Conservation (phyloP, 805 yeast genomes). For the Nakazawaea pomicola region DNA sequence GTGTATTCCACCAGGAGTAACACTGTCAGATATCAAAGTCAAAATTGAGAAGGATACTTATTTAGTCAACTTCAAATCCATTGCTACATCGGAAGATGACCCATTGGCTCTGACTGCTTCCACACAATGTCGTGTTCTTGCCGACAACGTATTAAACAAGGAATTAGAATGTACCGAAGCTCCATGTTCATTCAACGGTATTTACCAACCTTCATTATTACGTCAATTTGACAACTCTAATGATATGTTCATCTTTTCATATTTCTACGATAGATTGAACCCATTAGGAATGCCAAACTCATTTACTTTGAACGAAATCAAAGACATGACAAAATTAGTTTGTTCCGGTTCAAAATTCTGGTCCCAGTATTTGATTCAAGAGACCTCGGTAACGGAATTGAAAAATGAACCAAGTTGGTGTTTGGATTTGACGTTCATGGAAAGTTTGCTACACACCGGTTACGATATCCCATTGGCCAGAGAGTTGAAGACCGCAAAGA, state of each 20-base stretch:
- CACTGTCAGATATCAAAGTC: conserved; percentile 57
- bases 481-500: conserved; percentile 90
- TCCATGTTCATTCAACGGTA: conserved; percentile 96
- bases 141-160: conserved; percentile 80
- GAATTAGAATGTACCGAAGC: conserved; percentile 66
- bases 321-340: conserved; percentile 75
- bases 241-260: conserved; percentile 89
- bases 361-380: conserved; percentile 59
- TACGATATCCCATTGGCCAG: conserved; percentile 89
- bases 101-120: conserved; percentile 43
- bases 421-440: conserved; percentile 84
- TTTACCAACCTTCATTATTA: conserved; percentile 89
- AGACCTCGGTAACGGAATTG: conserved; percentile 62
- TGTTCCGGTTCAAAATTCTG: conserved; percentile 81
- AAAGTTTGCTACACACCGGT: conserved; percentile 89
- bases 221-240: conserved; percentile 65
- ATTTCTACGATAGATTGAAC: conserved; percentile 89
- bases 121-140: conserved; percentile 79
- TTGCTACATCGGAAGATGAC: conserved; percentile 23
- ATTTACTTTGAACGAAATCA: conserved; percentile 80
- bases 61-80: conserved; percentile 29
- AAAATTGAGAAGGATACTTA: conserved; percentile 36
- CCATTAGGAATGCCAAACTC: conserved; percentile 94
- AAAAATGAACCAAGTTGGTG: conserved; percentile 90
- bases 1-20: conserved; percentile 78